These are phyloP conservation scores for Pythium pyrilobum DNA, from an alignment of 352 stramenopile genomes.

Conservation along the genomic window DNA sequence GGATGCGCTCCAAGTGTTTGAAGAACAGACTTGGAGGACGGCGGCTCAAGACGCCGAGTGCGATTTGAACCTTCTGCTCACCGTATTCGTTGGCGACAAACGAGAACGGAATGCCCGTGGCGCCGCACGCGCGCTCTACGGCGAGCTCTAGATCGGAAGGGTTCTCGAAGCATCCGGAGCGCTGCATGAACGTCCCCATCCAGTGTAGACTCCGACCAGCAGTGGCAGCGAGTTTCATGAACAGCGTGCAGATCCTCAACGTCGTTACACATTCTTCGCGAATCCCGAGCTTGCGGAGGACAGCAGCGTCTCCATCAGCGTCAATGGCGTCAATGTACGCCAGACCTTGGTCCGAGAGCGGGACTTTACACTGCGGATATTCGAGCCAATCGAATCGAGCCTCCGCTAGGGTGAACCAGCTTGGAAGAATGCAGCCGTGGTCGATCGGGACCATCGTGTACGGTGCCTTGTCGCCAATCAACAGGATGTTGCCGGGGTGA, in stretches of 20 bases:
- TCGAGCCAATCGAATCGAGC: constrained; percentile 79
- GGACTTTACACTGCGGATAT: constrained; percentile 62
- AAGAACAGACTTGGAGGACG: constrained; percentile 63
- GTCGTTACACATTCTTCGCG: constrained; percentile 68
- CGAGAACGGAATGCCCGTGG: constrained; percentile 37
- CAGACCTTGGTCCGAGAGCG: constrained; percentile 38
- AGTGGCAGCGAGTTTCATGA: constrained; percentile 52
- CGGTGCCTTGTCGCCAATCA: constrained; percentile 69
- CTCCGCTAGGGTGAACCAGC: constrained; percentile 75
- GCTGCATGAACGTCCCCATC: constrained; percentile 71
- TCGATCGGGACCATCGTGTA: constrained; percentile 80
- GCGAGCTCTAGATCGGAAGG: constrained; percentile 49
- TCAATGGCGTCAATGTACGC: constrained; percentile 56
- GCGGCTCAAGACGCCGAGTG: constrained; percentile 52
- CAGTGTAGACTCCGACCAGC: constrained; percentile 47
- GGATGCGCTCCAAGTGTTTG: constrained; percentile 33
- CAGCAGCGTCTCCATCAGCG: constrained; percentile 36
- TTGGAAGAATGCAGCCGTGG: constrained; percentile 73
- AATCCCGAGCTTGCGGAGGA: constrained; percentile 52
- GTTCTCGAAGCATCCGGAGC: constrained; percentile 59
- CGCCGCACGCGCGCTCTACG: constrained; percentile 39
- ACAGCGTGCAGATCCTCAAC: constrained; percentile 69
- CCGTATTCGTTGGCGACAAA: constrained; percentile 55
- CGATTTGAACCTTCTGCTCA: constrained; percentile 52
- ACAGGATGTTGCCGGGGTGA: constrained; percentile 74